These are phyloP conservation scores for Diaporthe sp. DNA, from an alignment of 2,329 filamentous ascomycete species.

Conservation along the genomic window DNA sequence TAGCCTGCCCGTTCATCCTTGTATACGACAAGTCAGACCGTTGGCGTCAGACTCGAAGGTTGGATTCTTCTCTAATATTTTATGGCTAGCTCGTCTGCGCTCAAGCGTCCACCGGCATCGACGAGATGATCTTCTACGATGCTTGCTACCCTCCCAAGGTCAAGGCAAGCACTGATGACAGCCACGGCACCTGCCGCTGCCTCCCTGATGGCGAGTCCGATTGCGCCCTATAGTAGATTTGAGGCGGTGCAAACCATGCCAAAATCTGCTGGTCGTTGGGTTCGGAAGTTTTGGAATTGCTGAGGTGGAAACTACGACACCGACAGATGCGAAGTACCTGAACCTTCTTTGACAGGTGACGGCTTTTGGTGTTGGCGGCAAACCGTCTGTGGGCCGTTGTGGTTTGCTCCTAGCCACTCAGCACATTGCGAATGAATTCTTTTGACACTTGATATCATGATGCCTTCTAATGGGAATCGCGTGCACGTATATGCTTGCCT, in stretches of 20 bases:
- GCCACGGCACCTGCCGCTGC: conserved; percentile 17
- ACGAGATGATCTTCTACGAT: conserved; percentile 23
- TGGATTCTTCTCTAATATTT: not conserved
- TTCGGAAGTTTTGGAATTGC: not conserved
- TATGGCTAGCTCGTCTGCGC: not conserved
- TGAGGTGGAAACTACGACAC: not conserved
- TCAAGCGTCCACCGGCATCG: not conserved
- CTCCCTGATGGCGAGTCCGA: not conserved
- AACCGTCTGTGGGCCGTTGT: not conserved
- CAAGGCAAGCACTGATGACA: not conserved
- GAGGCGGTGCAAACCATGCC: too few relatives aligned
- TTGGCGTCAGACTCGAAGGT: not conserved
- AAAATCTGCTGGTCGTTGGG: not conserved
- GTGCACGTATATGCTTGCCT: not conserved
- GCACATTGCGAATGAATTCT: not conserved
- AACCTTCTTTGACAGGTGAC: not conserved
- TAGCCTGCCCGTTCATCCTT: not conserved
- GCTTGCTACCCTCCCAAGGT: not conserved
- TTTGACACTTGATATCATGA: not conserved
- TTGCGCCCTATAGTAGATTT: not conserved
- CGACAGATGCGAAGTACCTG: not conserved
- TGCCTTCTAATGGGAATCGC: not conserved
- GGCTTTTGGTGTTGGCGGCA: not conserved
- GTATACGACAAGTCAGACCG: not conserved
- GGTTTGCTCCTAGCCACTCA: not conserved